Percentiles rank a stretch among this genome's conserved stretches.
phyloP scores from a whole-genome alignment of 2,329 filamentous ascomycete genomes.

The Niveomyces coronatus region DNA sequence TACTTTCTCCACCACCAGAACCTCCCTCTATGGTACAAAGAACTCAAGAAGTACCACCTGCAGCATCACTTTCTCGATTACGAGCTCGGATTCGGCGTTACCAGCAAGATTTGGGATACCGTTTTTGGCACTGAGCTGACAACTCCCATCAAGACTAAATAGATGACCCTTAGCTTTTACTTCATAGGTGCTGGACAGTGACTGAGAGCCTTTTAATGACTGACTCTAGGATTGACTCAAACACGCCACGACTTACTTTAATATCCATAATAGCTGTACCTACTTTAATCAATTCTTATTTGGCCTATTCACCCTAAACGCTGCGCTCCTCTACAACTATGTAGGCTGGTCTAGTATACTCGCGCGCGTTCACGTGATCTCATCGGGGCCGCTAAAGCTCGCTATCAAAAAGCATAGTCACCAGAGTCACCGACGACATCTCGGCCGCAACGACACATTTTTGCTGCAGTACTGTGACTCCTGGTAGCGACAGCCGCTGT shows the following conservation, averaged over 20 bases:
- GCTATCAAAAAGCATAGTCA: too few species aligned
- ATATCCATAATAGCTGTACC: neutral
- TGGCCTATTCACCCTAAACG: neutral
- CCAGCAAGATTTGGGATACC: conserved; percentile 89
- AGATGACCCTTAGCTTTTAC: too few species aligned
- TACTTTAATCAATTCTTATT: conserved; percentile 5
- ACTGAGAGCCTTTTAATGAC: conserved; percentile 1
- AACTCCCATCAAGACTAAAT: conserved; percentile 24
- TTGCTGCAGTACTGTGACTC: neutral
- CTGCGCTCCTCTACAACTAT: too few species aligned
- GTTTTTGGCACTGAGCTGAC: conserved; percentile 81
- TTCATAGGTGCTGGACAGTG: conserved; percentile 7
- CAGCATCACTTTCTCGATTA: conserved; percentile 97
- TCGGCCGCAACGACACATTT: neutral
- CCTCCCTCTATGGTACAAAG: conserved; percentile 79
- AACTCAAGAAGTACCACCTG: conserved; percentile 94
- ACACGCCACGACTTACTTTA: conserved; percentile 5
- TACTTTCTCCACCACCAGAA: conserved; percentile 97
- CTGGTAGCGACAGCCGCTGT: neutral
- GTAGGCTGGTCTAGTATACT: too few species aligned
- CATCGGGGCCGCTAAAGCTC: too few species aligned
- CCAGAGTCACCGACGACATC: neutral
- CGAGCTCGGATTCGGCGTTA: conserved; percentile 94
- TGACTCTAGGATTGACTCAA: too few species aligned
- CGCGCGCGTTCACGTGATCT: too few species aligned